Evolutionary conservation across 169 alveolate genomes (phyloP), one percentile per base, ranked within the genome.

Genomic region (Plasmodium gonderi): DNA sequence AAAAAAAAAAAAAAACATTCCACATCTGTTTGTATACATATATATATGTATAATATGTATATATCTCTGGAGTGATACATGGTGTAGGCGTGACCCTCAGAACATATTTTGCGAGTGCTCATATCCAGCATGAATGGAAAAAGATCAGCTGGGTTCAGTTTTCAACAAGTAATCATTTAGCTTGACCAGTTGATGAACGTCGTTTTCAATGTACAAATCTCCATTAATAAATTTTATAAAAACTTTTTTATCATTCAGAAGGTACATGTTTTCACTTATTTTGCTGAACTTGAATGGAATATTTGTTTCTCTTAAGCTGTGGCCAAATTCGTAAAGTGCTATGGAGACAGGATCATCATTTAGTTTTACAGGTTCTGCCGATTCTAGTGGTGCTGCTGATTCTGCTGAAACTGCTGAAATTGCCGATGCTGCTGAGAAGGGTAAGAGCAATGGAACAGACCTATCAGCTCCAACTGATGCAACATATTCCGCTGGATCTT

Each of bases 171-270:
- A 85, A 42, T 85, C 92, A 38, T 72, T 74, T n/a, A 85, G 5
- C 40, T 85, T 85, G 1, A 85, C 79, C 26, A 82, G 76, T n/a
- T n/a, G n/a, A 17, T 60, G 65, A 7, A 40, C 44, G 3, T 65
- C 79, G 17, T 85, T 64, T 64, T 85, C 92, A n/a, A 76, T 82
- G 36, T 75, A 85, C 26, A 85, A 14, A 38, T 85, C 92, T 4
- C 92, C 92, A 29, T 85, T 85, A 38, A 85, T 85, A 65, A 85
- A 85, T 20, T 26, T 74, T 23, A 85, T 85, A 17, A 75, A 20
- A 9, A 85, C 87, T 42, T 75, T 77, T 75, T 75, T 85, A 5
- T 38, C 87, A 67, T 85, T 85, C 23, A 85, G 47, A 38, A 85
- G 67, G 79, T 85, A 85, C 26, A 33, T 40, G 26, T 75, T 85